phyloP scores from a whole-genome alignment of 2,329 filamentous ascomycete species.

The Nannizziopsis arthrosporioides region DNA sequence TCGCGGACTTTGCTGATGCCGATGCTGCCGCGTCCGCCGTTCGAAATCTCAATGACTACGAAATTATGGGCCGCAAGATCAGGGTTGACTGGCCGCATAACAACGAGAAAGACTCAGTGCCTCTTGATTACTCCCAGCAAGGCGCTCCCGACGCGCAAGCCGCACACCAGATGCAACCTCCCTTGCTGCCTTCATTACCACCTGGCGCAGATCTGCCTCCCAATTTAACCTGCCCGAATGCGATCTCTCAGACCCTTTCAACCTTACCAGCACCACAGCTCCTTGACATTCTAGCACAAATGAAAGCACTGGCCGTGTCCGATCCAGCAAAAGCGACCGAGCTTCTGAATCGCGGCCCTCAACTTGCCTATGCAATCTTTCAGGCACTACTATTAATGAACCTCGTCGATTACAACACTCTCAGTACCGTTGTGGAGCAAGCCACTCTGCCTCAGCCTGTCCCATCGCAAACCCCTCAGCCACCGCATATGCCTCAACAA shows the following conservation, averaged over 20 bases:
- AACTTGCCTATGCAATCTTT: conserved; percentile 89
- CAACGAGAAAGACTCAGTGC: conserved; percentile 58
- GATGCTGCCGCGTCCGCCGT: conserved; percentile 89
- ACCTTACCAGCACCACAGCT: conserved; percentile 79
- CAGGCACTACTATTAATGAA: conserved; percentile 88
- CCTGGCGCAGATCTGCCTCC: conserved; percentile 72
- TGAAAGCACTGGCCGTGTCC: conserved; percentile 76
- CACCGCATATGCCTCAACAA: conserved; percentile 26
- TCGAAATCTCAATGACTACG: conserved; percentile 87
- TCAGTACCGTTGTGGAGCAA: conserved; percentile 67
- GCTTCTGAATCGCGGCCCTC: conserved; percentile 75
- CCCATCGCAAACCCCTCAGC: conserved; percentile 29
- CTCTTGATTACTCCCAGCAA: conserved; percentile 38
- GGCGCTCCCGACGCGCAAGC: conserved; percentile 29
- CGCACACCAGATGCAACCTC: conserved; percentile 32
- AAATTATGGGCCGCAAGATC: conserved; percentile 88
- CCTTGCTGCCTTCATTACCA: conserved; percentile 65
- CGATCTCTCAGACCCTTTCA: conserved; percentile 81
- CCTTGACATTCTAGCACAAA: conserved; percentile 83
- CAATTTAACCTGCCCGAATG: conserved; percentile 73
- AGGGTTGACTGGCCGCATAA: conserved; percentile 95
- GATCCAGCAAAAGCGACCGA: conserved; percentile 78
- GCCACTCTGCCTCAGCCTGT: conserved; percentile 34
- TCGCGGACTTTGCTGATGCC: conserved; percentile 86
- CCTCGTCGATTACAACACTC: conserved; percentile 72